Evolutionary conservation across 148 eudicot genomes (phyloP), one percentile per base, ranked within the genome.

Genomic region (Cornus controversa): DNA sequence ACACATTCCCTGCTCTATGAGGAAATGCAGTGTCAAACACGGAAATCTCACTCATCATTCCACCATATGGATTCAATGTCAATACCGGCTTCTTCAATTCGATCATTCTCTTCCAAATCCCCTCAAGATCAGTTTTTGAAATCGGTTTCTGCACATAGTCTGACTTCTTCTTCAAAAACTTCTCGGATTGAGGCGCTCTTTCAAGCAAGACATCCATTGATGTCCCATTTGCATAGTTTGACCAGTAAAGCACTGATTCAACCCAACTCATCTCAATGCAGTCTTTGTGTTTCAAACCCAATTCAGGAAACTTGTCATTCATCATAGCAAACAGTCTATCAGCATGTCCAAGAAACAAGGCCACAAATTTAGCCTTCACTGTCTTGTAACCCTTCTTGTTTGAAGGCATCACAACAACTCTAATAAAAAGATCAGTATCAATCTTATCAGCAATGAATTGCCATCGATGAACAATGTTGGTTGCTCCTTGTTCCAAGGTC

Each of bases 261-360:
- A 71, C 23, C 76, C 81, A 78, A 29, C 45, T 71, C 81, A 71
- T 78, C 53, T 78, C 81, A n/a, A 23, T 20, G 29, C 81, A 78
- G 11, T 78, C 76, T 15, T 26, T 2, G 20, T 37, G 4, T 53
- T 71, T 20, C 24, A 78, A 64, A 9, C 76, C 76, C 76, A 78
- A 50, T 16, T 45, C 71, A 8, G 81, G 81, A 15, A 78, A 72
- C 9, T 14, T 26, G 1, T 64, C 26, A 7, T 50, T 53, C 71
- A 72, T 63, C 0, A 78, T n/a, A 0, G 22, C 4, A 2, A 78
- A 9, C 0, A 78, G 70, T n/a, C 25, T 50, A 0, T 58, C 2
- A 50, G 71, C 28, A 9, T 71, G 18, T 15, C 80, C 80, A 0
- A 71, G 81, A 72, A 71, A 78, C 45, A 71, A n/a, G 5, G 76